Evolutionary conservation across 148 eudicot species (phyloP).

Genomic region (Talinum fruticosum): DNA sequence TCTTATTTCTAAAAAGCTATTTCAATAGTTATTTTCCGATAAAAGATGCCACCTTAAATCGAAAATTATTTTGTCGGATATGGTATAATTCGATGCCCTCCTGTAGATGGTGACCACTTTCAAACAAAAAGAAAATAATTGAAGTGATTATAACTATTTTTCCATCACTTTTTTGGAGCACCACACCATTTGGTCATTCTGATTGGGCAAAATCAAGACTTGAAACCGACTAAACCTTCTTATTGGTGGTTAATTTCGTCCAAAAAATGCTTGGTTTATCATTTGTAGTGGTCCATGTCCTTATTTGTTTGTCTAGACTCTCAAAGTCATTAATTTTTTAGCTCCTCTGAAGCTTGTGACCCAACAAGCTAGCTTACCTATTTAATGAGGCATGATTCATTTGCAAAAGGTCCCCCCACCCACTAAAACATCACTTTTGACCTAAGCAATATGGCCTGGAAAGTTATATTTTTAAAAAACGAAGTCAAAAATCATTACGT

Average conservation of each 20-base stretch:
- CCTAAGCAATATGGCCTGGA: constrained; percentile 8
- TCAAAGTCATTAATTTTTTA: not conserved
- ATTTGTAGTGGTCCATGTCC: constrained; percentile 19
- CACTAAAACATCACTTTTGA: constrained; percentile 20
- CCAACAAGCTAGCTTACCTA: constrained; percentile 7
- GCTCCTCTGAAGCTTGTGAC: constrained; percentile 25
- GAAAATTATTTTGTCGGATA: too few relatives aligned
- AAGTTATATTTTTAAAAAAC: not conserved
- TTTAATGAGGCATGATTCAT: constrained; percentile 15
- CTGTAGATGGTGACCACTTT: constrained; percentile 3
- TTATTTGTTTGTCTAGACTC: constrained; percentile 6
- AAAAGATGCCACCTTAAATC: too few relatives aligned
- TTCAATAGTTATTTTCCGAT: too few relatives aligned
- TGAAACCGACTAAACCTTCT: constrained; percentile 27
- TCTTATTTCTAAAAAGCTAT: too few relatives aligned
- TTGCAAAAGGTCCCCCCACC: not conserved
- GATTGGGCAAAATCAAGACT: constrained; percentile 18
- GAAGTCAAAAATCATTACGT: constrained; percentile 11
- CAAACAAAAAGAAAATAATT: not conserved
- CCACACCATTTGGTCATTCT: constrained; percentile 1
- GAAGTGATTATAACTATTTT: not conserved
- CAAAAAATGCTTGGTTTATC: not conserved
- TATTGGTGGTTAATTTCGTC: constrained; percentile 15
- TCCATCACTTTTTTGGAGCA: not conserved
- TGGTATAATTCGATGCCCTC: not conserved